Evolutionary conservation across 768 basidiomycete species (phyloP), one percentile per base, ranked within the genome.

Genomic region (Boletus vermiculosoides): DNA sequence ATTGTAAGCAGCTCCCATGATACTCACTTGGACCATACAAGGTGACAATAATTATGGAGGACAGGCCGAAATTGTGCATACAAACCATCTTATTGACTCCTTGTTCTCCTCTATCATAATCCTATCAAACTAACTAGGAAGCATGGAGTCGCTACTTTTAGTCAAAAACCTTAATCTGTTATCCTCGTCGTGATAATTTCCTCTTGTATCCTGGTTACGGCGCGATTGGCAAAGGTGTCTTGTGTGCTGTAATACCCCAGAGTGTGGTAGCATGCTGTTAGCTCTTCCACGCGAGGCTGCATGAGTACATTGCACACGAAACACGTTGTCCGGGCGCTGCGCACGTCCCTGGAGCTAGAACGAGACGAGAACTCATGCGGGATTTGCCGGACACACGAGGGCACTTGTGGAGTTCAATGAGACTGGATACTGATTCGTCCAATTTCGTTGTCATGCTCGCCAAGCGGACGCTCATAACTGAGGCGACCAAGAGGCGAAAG

Each of bases 121-220:
- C 44, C 48, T 30, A 66, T 69, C 65, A 58, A 55, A 64, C 61
- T 36, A 34, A 13, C 54, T 56, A 52, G 28, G 64, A 67, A 67
- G 62, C 59, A 58, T 62, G 63, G 57, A 49, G 25, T 54, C 52
- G 59, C 64, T 56, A 44, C 58, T 47, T 66, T 67, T 67, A 67
- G 67, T 39, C 50, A 64, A 67, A 67, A 67, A 67, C 67, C 62
- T 64, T 67, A 67, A 67, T 55, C 58, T 58, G 25, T 49, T 48
- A 55, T 61, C 64, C 30, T 67, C 59, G 57, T 58, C 41, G 44
- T 41, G 52, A 65, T 48, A 52, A 39, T 61, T 62, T 51, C 65
- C 59, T 53, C 52, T 42, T 69, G 44, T 33, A 62, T 64, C 48
- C 54, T 59, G 31, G 65, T 60, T 63, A 61, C 59, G n/a, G 52